Evolutionary conservation across 345 rosid genomes (phyloP).

Genomic region (Aegle marmelos): DNA sequence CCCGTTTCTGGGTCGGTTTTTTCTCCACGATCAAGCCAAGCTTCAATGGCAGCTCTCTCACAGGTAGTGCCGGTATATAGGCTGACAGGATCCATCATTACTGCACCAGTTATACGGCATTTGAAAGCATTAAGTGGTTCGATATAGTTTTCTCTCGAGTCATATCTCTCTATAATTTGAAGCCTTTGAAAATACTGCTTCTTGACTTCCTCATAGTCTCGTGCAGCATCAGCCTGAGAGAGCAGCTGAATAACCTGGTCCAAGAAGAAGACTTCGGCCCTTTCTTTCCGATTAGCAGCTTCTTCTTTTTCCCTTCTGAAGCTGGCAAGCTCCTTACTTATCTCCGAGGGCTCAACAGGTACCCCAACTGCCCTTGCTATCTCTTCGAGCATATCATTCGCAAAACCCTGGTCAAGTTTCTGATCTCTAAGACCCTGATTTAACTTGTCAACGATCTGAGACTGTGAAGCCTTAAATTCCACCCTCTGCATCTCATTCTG

Average conservation of each 20-base stretch:
- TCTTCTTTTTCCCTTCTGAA: conserved; percentile 64
- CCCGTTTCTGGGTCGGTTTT: conserved; percentile 59
- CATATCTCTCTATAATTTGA: conserved; percentile 46
- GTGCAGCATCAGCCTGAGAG: conserved; percentile 71
- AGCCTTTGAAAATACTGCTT: conserved; percentile 48
- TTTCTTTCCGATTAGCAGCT: conserved; percentile 55
- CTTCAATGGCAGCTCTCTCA: conserved; percentile 61
- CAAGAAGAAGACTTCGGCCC: conserved; percentile 59
- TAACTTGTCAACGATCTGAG: conserved; percentile 59
- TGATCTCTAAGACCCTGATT: conserved; percentile 56
- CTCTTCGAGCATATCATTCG: conserved; percentile 60
- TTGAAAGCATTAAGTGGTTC: conserved; percentile 48
- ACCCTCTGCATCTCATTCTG: conserved; percentile 73
- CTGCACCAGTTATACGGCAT: conserved; percentile 39
- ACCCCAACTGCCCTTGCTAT: conserved; percentile 70
- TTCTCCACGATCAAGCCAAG: conserved; percentile 44
- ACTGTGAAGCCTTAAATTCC: conserved; percentile 49
- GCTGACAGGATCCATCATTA: conserved; percentile 74
- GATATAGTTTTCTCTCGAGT: conserved; percentile 44
- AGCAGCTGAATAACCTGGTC: conserved; percentile 73
- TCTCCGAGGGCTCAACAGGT: conserved; percentile 64
- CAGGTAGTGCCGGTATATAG: conserved; percentile 73
- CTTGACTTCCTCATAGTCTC: conserved; percentile 50
- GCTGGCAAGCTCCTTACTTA: conserved; percentile 61
- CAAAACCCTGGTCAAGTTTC: conserved; percentile 60